phyloP scores from a whole-genome alignment of 2,329 filamentous ascomycete species.

The Sporothrix sp. region DNA sequence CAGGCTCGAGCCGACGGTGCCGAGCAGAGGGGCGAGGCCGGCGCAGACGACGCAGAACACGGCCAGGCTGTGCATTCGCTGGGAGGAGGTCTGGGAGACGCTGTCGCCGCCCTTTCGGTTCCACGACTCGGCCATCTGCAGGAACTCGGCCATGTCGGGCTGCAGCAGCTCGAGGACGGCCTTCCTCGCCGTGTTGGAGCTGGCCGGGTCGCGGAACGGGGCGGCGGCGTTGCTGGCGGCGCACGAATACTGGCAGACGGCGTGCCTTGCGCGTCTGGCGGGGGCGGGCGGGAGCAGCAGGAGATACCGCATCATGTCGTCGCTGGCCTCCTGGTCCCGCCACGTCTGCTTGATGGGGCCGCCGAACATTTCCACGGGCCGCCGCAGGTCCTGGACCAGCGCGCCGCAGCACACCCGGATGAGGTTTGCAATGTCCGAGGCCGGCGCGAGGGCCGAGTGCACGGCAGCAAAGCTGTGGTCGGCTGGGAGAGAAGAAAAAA shows the following conservation, averaged over 20 bases:
- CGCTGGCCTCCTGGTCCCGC: constrained; percentile 34
- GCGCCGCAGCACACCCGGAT: constrained; percentile 59
- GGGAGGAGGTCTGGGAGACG: constrained; percentile 39
- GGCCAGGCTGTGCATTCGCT: constrained; percentile 43
- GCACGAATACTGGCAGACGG: constrained; percentile 6
- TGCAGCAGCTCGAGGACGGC: constrained; percentile 44
- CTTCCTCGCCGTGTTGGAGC: constrained; percentile 36
- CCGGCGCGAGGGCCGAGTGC: constrained; percentile 52
- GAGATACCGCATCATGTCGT: constrained; percentile 42
- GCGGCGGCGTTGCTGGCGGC: constrained; percentile 1
- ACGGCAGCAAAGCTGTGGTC: constrained; percentile 59
- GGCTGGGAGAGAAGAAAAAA: constrained; percentile 30
- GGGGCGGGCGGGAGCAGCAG: constrained; percentile 37
- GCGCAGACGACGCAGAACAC: constrained; percentile 37
- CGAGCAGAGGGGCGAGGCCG: constrained; percentile 39
- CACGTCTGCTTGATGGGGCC: constrained; percentile 40
- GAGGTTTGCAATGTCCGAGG: constrained; percentile 57
- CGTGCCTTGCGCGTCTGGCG: neutral
- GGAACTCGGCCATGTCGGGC: constrained; percentile 42
- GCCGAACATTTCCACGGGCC: constrained; percentile 32
- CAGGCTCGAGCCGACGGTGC: constrained; percentile 37
- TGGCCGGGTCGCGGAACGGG: constrained; percentile 13
- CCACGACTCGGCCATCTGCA: constrained; percentile 39
- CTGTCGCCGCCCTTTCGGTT: constrained; percentile 33
- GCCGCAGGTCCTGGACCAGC: constrained; percentile 24